A percentile compares a stretch with the other conserved stretches of the same genome.
These are phyloP conservation scores for Arthrobotrys megalospora DNA, from an alignment of 2,329 filamentous ascomycete genomes.

Conservation along the genomic window DNA sequence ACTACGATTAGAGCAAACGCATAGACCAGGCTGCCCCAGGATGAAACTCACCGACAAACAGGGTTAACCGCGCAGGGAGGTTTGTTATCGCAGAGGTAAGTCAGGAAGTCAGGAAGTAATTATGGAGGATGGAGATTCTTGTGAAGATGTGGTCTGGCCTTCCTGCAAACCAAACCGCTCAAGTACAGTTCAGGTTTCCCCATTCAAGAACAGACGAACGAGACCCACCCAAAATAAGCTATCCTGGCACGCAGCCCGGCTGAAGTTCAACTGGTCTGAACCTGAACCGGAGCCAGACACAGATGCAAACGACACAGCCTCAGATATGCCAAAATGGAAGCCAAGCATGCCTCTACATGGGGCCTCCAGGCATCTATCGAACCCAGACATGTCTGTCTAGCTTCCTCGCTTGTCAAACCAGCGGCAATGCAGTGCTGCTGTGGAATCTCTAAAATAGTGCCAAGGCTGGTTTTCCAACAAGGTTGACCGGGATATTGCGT, in stretches of 20 bases:
- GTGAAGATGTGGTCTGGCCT: conserved; percentile 41
- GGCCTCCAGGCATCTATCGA: conserved; percentile 23
- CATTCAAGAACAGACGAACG: conserved; percentile 6
- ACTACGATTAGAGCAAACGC: conserved; percentile 23
- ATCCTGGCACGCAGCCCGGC: conserved; percentile 25
- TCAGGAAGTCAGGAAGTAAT: no score
- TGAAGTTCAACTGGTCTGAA: conserved; percentile 3
- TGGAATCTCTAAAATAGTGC: conserved; percentile 26
- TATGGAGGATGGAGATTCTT: conserved; percentile 2
- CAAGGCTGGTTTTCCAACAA: conserved; percentile 32
- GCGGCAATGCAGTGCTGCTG: conserved; percentile 6
- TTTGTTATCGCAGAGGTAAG: not conserved
- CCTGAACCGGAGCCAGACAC: not conserved
- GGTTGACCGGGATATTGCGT: conserved; percentile 12
- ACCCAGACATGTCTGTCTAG: not conserved
- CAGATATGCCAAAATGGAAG: conserved; percentile 45
- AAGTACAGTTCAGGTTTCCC: conserved; percentile 33
- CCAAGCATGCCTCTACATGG: conserved; percentile 39
- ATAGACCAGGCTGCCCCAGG: not conserved
- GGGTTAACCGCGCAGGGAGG: conserved; percentile 9
- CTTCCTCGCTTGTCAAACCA: conserved; percentile 36
- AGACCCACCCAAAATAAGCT: conserved; percentile 39
- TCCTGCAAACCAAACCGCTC: conserved; percentile 35
- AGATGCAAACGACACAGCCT: conserved; percentile 32
- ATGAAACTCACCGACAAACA: conserved; percentile 14